Base-by-base conservation (phyloP, 2,329 filamentous ascomycete species). In the Phialophora verrucosa region DNA sequence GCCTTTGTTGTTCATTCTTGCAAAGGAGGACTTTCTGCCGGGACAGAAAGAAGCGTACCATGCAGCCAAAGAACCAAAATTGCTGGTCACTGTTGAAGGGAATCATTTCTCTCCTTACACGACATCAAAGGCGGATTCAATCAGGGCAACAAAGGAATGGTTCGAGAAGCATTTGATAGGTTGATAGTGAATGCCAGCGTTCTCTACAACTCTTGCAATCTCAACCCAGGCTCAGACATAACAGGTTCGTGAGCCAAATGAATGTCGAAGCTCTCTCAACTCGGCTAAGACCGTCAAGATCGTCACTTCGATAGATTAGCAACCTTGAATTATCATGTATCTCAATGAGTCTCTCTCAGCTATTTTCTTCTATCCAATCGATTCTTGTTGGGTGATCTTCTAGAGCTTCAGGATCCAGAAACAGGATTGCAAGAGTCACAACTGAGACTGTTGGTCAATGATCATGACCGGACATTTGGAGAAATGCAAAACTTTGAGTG, bases 31-130 rank as follows among this genome's bases (percentile, higher is more conserved):
- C 64, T 69, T 73, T 53, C 53, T 78, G 12, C 74, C 74, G 11
- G 62, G 66, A n/a, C 66, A 68, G 35, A 61, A 78, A 5, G 73
- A 74, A 50, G 74, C 77, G 10, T 79, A 74, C 65, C 57, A 69
- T 14, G 70, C 72, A 12, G 79, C 77, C 3, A 63, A 69, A 29
- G 77, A 80, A 68, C 78, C 77, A 27, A 80, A 80, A 68, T 69
- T 77, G 56, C 69, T 80, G 31, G 69, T 75, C 11, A 70, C 75
- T n/a, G 59, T 80, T 20, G 66, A 72, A 4, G 75, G 76, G 6
- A 76, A 76, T 6, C 78, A 80, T 71, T 80, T 80, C 70, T 77
- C 77, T 63, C 73, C 63, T 12, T 80, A 78, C 59, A 73, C 74
- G 38, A 62, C 42, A 10, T 68, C 65, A 17, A 68, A 65, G 32